Percentiles rank a stretch among this genome's conserved stretches.
Evolutionary conservation across 805 yeast genomes (phyloP).

Genomic region (Komagataella phaffii): DNA sequence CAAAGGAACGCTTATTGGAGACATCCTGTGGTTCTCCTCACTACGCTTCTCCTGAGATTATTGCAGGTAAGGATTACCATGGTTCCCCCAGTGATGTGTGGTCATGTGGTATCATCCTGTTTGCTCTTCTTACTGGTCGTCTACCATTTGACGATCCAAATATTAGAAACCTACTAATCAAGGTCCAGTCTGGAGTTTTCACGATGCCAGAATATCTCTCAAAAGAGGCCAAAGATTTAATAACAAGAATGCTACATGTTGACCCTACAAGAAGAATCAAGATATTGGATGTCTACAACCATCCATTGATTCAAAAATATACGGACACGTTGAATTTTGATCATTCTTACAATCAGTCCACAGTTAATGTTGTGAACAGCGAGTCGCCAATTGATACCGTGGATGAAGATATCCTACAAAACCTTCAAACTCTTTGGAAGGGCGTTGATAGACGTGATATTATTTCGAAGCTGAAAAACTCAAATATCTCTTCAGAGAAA

Average conservation of each 20-base stretch:
- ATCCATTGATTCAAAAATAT: constrained; percentile 74
- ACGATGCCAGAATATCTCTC: constrained; percentile 73
- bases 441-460: constrained; percentile 27
- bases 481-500: constrained; percentile 17
- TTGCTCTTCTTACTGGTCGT: constrained; percentile 89
- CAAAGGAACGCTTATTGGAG: constrained; percentile 67
- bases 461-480: constrained; percentile 12
- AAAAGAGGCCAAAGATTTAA: constrained; percentile 76
- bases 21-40: constrained; percentile 98
- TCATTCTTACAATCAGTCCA: constrained; percentile 21
- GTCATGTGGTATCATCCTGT: constrained; percentile 94
- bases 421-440: constrained; percentile 44
- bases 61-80: constrained; percentile 87
- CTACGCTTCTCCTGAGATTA: constrained; percentile 96
- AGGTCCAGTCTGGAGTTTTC: constrained; percentile 85
- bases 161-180: constrained; percentile 71
- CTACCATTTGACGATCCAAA: constrained; percentile 95
- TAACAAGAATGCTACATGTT: constrained; percentile 67
- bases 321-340: constrained; percentile 31
- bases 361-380: constrained; percentile 7
- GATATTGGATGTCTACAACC: constrained; percentile 62
- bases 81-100: constrained; percentile 97
- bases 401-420: constrained; percentile 37
- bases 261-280: constrained; percentile 72
- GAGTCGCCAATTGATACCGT: constrained; percentile 14